phyloP scores from a whole-genome alignment of 345 rosid genomes.

The Salix koriyanagi region DNA sequence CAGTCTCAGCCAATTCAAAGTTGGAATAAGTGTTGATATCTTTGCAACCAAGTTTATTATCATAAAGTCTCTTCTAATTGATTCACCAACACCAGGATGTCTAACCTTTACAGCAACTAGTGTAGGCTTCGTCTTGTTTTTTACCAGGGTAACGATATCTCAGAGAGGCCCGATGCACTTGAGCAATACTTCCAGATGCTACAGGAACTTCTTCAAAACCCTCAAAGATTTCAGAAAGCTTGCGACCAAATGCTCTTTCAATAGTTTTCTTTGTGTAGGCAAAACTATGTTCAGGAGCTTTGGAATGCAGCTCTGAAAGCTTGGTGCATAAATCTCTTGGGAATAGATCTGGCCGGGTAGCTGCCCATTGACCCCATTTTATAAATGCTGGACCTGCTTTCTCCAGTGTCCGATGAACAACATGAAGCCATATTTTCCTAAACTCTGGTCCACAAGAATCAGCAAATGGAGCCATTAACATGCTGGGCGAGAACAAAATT shows the following conservation, averaged over 20 bases:
- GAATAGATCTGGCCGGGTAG: slow-evolving; percentile 93
- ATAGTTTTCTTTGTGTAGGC: slow-evolving; percentile 69
- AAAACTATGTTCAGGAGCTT: slow-evolving; percentile 92
- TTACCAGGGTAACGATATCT: slow-evolving; percentile 76
- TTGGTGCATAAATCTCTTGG: slow-evolving; percentile 79
- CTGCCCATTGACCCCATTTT: slow-evolving; percentile 99
- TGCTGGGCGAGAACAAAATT: slow-evolving; percentile 68
- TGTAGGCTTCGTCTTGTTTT: slow-evolving; percentile 48
- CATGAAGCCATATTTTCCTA: slow-evolving; percentile 59
- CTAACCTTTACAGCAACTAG: slow-evolving; percentile 96
- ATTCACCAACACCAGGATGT: slow-evolving; percentile 94
- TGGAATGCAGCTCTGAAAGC: slow-evolving; percentile 84
- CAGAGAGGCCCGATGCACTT: slow-evolving; percentile 85
- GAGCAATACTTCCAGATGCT: slow-evolving; percentile 99
- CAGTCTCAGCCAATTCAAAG: slow-evolving; percentile 89
- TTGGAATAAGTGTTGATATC: slow-evolving; percentile 59
- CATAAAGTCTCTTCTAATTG: slow-evolving; percentile 79
- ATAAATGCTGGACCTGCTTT: slow-evolving; percentile 96
- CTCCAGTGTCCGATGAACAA: slow-evolving; percentile 73
- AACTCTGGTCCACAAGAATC: slow-evolving; percentile 51
- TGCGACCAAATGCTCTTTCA: slow-evolving; percentile 89
- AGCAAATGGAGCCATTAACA: slow-evolving; percentile 71
- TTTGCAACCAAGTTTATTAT: slow-evolving; percentile 74
- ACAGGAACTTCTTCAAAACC: slow-evolving; percentile 83
- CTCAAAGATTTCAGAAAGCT: slow-evolving; percentile 80